phyloP scores from a whole-genome alignment of 768 basidiomycete species.

The Trametes cinnabarina region DNA sequence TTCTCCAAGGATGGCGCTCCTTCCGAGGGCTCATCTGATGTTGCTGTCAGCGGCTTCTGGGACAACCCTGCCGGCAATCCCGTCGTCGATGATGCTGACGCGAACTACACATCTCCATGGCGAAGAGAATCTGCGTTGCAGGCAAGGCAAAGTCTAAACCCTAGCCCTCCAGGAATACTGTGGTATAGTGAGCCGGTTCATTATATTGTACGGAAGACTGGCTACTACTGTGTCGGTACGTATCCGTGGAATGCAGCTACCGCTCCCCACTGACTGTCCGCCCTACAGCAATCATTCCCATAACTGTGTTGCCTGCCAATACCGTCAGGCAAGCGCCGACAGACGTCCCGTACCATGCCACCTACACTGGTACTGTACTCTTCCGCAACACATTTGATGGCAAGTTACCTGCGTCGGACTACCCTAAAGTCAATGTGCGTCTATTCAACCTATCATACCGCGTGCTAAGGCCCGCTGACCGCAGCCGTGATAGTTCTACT shows the following conservation, averaged over 20 bases:
- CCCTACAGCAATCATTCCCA: slow-evolving; percentile 74
- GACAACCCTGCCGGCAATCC: slow-evolving; percentile 61
- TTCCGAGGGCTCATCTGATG: slow-evolving; percentile 20
- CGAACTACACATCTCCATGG: slow-evolving; percentile 52
- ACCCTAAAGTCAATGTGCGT: slow-evolving; percentile 93
- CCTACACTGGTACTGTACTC: slow-evolving; percentile 73
- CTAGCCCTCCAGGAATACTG: slow-evolving; percentile 50
- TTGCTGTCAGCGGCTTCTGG: slow-evolving; percentile 45
- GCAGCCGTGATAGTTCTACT: slow-evolving; percentile 67
- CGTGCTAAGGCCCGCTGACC: background rate
- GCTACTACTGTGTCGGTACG: slow-evolving; percentile 95
- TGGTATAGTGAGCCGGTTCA: slow-evolving; percentile 71
- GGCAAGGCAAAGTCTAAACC: slow-evolving; percentile 37
- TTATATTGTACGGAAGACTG: slow-evolving; percentile 81
- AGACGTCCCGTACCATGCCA: slow-evolving; percentile 66
- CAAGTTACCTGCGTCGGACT: slow-evolving; percentile 87
- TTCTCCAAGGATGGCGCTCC: slow-evolving; percentile 44
- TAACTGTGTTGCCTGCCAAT: slow-evolving; percentile 62
- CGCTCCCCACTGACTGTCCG: background rate
- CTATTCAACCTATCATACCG: background rate
- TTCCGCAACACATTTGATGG: slow-evolving; percentile 91
- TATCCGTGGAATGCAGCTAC: background rate
- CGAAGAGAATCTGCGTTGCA: slow-evolving; percentile 25
- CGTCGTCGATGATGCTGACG: slow-evolving; percentile 40
- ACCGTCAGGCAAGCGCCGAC: slow-evolving; percentile 39